Evolutionary conservation across 768 basidiomycete genomes (phyloP).

Genomic region (Kwoniella sp.): DNA sequence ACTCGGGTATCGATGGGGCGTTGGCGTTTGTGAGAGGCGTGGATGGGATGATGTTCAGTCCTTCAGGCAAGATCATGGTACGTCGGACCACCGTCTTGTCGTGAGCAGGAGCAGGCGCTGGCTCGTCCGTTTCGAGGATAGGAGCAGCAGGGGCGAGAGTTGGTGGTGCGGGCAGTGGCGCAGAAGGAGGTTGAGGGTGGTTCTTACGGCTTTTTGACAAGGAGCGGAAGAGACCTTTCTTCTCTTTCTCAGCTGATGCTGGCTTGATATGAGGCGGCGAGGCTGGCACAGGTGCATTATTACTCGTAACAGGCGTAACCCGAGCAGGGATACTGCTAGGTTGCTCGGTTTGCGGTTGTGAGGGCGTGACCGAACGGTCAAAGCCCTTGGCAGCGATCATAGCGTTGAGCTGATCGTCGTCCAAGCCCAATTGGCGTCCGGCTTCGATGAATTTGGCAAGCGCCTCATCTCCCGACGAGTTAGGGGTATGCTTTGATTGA

Average conservation of each 20-base stretch:
- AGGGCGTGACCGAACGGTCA: constrained; percentile 19
- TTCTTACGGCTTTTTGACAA: constrained; percentile 35
- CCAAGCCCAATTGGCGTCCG: constrained; percentile 38
- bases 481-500: constrained; percentile 11
- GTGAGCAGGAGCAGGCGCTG: not conserved
- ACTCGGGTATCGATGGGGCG: constrained; percentile 7
- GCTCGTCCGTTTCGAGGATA: constrained; percentile 2
- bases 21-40: constrained; percentile 4
- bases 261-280: not conserved
- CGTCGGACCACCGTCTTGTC: constrained; percentile 22
- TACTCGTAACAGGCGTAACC: no score
- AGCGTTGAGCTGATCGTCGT: constrained; percentile 34
- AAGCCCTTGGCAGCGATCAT: constrained; percentile 37
- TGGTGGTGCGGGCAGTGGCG: constrained; percentile 5
- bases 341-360: not conserved
- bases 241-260: constrained; percentile 12
- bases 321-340: no score
- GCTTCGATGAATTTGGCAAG: constrained; percentile 42
- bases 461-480: constrained; percentile 29
- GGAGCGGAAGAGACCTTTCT: constrained; percentile 38
- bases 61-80: constrained; percentile 29
- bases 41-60: constrained; percentile 20
- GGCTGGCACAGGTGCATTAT: not conserved
- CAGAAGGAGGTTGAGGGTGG: constrained; percentile 14
- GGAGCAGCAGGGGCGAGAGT: constrained; percentile 11